These are phyloP conservation scores for Fusarium succisae DNA, from an alignment of 2,329 filamentous ascomycete genomes.

Conservation along the genomic window DNA sequence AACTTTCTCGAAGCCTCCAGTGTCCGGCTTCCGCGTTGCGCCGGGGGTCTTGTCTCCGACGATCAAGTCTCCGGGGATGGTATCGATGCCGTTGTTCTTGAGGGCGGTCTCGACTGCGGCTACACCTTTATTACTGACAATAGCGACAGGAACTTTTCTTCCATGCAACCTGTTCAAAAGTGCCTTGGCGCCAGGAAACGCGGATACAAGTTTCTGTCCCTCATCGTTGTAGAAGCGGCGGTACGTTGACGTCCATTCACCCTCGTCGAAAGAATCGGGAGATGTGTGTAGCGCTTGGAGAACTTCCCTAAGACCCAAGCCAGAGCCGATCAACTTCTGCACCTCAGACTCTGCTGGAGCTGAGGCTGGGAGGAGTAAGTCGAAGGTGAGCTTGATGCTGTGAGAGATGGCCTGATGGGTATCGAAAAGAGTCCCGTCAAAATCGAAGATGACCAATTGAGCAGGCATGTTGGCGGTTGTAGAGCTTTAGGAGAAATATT, in stretches of 20 bases:
- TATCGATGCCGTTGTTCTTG: neutral
- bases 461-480: neutral
- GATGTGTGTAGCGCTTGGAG: neutral
- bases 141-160: rapidly evolving
- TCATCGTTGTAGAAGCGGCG: conserved; percentile 2
- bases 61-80: neutral
- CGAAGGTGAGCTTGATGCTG: conserved; percentile 4
- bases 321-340: neutral
- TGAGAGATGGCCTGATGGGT: conserved; percentile 11
- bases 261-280: neutral
- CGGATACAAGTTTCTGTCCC: neutral
- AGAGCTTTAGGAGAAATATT: rapidly evolving
- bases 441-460: conserved; percentile 10
- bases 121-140: conserved; percentile 3
- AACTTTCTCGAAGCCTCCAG: neutral
- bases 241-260: neutral
- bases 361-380: neutral
- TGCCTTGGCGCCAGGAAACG: neutral
- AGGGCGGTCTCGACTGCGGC: neutral
- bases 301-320: neutral
- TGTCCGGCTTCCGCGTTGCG: neutral
- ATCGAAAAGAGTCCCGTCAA: conserved; percentile 8
- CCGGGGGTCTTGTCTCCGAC: conserved; percentile 7
- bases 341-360: neutral
- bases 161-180: neutral